Conservation (phyloP, 805 yeast species). For the Danielia oregonensis region DNA sequence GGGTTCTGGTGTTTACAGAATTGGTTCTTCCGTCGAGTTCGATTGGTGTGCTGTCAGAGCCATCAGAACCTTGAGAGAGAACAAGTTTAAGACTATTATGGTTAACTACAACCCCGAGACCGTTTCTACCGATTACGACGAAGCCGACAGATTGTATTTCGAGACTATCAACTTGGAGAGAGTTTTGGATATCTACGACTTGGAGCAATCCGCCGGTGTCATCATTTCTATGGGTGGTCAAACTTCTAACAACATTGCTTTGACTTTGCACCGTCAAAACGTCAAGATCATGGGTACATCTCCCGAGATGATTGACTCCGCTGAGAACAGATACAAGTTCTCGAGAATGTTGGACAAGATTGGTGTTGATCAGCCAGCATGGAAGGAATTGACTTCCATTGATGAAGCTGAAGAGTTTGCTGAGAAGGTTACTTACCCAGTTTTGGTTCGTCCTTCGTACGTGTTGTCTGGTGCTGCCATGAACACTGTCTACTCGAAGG, state of each 20-base stretch:
- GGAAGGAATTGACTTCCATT: constrained; percentile 91
- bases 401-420: constrained; percentile 86
- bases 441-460: constrained; percentile 94
- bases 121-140: constrained; percentile 96
- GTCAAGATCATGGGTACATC: constrained; percentile 86
- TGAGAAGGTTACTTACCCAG: constrained; percentile 85
- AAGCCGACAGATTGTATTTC: constrained; percentile 94
- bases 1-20: constrained; percentile 99
- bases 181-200: constrained; percentile 94
- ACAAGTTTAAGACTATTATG: constrained; percentile 90
- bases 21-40: constrained; percentile 97
- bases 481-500: constrained; percentile 81
- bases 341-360: constrained; percentile 91
- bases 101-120: constrained; percentile 98
- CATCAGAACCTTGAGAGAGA: constrained; percentile 86
- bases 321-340: constrained; percentile 98
- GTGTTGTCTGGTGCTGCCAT: constrained; percentile 98
- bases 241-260: constrained; percentile 94
- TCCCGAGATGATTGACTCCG: constrained; percentile 93
- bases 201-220: constrained; percentile 85
- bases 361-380: constrained; percentile 92
- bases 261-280: constrained; percentile 78
- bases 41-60: constrained; percentile 99
- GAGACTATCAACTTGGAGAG: constrained; percentile 95
- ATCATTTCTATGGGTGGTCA: constrained; percentile 98